phyloP scores from a whole-genome alignment of 768 basidiomycete genomes.

The Ramaria rubella region DNA sequence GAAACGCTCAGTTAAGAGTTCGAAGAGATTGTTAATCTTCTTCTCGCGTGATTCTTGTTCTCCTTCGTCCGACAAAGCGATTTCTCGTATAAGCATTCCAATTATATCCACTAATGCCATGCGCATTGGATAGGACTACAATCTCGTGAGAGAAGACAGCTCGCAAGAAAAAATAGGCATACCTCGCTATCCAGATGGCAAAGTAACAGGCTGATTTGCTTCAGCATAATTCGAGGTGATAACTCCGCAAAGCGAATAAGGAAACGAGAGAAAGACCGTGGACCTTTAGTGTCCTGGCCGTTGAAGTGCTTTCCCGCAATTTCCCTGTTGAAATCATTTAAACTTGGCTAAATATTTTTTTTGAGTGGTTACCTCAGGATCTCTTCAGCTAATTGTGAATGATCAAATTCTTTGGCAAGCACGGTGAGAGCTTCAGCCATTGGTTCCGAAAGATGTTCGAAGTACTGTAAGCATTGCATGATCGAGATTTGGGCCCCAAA shows the following conservation, averaged over 20 bases:
- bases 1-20: slow-evolving; percentile 78
- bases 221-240: slow-evolving; percentile 71
- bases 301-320: slow-evolving; percentile 73
- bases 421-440: slow-evolving; percentile 86
- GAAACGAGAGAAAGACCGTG: slow-evolving; percentile 80
- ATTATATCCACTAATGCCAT: slow-evolving; percentile 90
- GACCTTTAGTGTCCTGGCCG: slow-evolving; percentile 80
- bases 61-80: slow-evolving; percentile 49
- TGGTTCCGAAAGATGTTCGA: slow-evolving; percentile 88
- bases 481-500: slow-evolving; percentile 83
- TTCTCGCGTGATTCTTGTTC: slow-evolving; percentile 47
- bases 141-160: background rate
- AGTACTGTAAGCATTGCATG: slow-evolving; percentile 88
- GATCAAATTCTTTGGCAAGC: slow-evolving; percentile 81
- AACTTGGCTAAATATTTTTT: background rate
- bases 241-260: slow-evolving; percentile 74
- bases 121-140: slow-evolving; percentile 91
- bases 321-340: slow-evolving; percentile 41
- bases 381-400: slow-evolving; percentile 85
- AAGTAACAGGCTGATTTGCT: slow-evolving; percentile 82
- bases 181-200: slow-evolving; percentile 91
- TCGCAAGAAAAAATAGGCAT: slow-evolving; percentile 1
- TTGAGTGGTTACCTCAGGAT: slow-evolving; percentile 46
- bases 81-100: slow-evolving; percentile 75
- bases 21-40: slow-evolving; percentile 75